Evolutionary conservation across 176 grass and related monocot species (phyloP).

Genomic region (Avena insularis): DNA sequence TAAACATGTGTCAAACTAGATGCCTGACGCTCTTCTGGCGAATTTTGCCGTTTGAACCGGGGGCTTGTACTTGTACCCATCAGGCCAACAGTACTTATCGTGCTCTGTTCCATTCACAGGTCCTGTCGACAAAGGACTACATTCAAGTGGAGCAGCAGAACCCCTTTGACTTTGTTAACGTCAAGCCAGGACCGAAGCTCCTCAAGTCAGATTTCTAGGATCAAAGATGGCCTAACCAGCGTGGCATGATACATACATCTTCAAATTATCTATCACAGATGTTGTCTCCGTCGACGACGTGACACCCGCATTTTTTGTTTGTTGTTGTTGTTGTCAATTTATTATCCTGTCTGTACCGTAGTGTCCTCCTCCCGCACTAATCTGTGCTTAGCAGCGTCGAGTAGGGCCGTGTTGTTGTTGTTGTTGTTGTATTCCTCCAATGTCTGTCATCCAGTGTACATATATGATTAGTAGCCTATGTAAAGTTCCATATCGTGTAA

Average conservation of each 20-base stretch:
- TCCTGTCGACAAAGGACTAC: conserved; percentile 94
- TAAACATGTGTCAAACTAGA: background rate
- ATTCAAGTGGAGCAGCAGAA: conserved; percentile 83
- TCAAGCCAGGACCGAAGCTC: conserved; percentile 86
- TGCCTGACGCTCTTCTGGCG: too few relatives aligned
- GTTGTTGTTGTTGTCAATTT: conserved; percentile 43
- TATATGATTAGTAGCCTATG: conserved; percentile 53
- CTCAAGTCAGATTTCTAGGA: conserved; percentile 95
- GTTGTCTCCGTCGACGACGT: background rate
- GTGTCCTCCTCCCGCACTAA: conserved; percentile 46
- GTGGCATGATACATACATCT: conserved; percentile 44
- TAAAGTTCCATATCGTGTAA: conserved; percentile 48
- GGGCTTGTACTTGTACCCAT: background rate
- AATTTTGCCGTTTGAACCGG: background rate
- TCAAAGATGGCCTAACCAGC: background rate
- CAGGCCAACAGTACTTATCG: background rate
- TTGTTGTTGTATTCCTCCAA: conserved; percentile 33
- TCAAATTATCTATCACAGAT: conserved; percentile 39
- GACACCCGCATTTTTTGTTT: conserved; percentile 44
- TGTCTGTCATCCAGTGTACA: conserved; percentile 40
- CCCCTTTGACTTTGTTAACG: conserved; percentile 63
- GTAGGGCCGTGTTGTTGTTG: conserved; percentile 27
- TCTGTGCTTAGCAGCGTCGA: conserved; percentile 34
- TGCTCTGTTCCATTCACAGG: conserved; percentile 50
- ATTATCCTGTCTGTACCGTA: conserved; percentile 10